Percentiles rank a stretch among this genome's conserved stretches.
Conservation (phyloP, 805 yeast species). For the Hanseniaspora jakobsenii region DNA sequence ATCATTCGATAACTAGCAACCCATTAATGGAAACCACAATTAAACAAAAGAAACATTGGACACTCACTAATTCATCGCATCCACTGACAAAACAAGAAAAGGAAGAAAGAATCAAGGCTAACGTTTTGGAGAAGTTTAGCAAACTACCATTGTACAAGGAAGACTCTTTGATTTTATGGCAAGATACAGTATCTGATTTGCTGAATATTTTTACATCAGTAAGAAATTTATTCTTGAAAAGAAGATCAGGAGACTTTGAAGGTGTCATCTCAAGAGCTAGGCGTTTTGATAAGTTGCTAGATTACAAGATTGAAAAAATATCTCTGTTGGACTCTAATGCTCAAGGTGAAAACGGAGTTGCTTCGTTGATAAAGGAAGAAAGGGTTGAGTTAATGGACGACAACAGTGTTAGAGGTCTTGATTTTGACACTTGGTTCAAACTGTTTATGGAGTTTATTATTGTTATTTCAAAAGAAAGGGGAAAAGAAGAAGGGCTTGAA, state of each 20-base stretch:
- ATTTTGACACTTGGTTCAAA: constrained; percentile 73
- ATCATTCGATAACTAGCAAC: constrained; percentile 16
- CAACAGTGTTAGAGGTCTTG: constrained; percentile 58
- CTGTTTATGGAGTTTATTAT: constrained; percentile 71
- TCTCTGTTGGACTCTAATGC: constrained; percentile 46
- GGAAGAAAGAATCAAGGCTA: constrained; percentile 47
- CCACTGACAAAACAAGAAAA: constrained; percentile 37
- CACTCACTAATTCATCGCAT: constrained; percentile 20
- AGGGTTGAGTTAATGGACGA: constrained; percentile 38
- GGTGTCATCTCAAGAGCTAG: constrained; percentile 55
- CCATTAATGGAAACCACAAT: constrained; percentile 23
- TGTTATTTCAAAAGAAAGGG: constrained; percentile 48
- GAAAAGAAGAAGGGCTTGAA: constrained; percentile 50
- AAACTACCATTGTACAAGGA: constrained; percentile 42
- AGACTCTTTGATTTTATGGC: constrained; percentile 58
- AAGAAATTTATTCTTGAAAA: constrained; percentile 65
- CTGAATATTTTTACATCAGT: constrained; percentile 73
- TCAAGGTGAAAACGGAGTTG: constrained; percentile 28
- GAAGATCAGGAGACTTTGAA: constrained; percentile 54
- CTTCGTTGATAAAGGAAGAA: constrained; percentile 30
- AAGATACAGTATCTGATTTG: constrained; percentile 67
- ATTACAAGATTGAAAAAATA: constrained; percentile 59
- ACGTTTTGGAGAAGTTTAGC: constrained; percentile 43
- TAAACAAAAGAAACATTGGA: constrained; percentile 21
- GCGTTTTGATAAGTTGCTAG: constrained; percentile 51